Evolutionary conservation across 345 rosid genomes (phyloP).

Genomic region (Salix udensis): DNA sequence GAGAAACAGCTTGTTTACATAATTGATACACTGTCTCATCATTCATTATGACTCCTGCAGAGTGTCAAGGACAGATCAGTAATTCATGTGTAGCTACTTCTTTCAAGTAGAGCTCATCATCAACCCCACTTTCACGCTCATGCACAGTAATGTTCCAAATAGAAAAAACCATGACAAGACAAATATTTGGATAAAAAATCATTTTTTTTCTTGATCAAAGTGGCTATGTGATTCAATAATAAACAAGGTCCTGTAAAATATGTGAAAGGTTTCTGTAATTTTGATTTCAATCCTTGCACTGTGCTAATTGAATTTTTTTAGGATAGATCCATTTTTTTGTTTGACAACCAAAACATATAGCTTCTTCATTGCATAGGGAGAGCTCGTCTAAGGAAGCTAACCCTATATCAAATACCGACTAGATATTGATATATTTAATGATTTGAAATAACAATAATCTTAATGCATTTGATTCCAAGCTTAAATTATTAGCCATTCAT

Average conservation of each 20-base stretch:
- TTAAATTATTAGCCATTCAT: background rate
- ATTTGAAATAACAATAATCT: background rate
- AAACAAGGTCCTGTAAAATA: background rate
- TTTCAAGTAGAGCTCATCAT: background rate
- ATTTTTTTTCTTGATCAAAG: background rate
- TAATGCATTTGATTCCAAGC: background rate
- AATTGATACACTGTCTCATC: conserved; percentile 93
- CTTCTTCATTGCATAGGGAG: background rate
- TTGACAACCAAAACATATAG: background rate
- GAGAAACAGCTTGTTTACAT: conserved; percentile 86
- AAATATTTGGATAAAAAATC: background rate
- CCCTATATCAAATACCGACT: background rate
- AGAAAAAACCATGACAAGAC: background rate
- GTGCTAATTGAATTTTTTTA: background rate
- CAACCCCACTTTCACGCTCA: background rate
- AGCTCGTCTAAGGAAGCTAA: background rate
- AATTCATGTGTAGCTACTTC: background rate
- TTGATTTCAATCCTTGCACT: background rate
- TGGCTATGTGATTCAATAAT: background rate
- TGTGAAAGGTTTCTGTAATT: background rate
- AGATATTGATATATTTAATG: background rate
- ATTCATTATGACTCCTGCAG: conserved; percentile 79
- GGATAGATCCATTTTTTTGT: background rate
- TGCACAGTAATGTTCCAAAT: background rate
- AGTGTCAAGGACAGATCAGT: conserved; percentile 12